A percentile compares a stretch with the other conserved stretches of the same genome.
Evolutionary conservation across 352 stramenopile genomes (phyloP).

Genomic region (Globisporangium emineosum): DNA sequence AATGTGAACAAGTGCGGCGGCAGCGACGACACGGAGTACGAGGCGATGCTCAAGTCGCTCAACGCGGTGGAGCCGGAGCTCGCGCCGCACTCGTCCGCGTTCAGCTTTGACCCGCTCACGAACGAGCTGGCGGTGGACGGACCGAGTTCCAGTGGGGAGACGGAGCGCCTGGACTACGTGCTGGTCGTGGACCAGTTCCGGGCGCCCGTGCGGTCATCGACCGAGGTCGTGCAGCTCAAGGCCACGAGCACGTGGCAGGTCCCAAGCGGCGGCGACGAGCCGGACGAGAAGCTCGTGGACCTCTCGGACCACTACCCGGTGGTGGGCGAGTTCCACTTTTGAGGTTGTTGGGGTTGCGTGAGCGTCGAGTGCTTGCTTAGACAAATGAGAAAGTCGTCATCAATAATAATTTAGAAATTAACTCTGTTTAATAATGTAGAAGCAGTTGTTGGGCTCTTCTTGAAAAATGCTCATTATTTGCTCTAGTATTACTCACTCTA

Average conservation of each 20-base stretch:
- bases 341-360: constrained; percentile 8
- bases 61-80: constrained; percentile 33
- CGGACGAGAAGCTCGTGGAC: constrained; percentile 41
- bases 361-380: background rate
- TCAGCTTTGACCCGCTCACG: constrained; percentile 63
- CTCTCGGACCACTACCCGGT: constrained; percentile 75
- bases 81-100: constrained; percentile 26
- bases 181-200: constrained; percentile 37
- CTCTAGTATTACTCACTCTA: constrained; percentile 5
- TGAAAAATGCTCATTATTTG: too few relatives aligned
- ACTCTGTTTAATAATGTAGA: too few relatives aligned
- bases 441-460: too few relatives aligned
- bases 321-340: constrained; percentile 53
- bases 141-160: constrained; percentile 52
- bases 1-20: constrained; percentile 48
- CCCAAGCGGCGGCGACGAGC: constrained; percentile 4
- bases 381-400: background rate
- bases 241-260: constrained; percentile 37
- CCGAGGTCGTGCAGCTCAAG: constrained; percentile 55
- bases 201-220: constrained; percentile 21
- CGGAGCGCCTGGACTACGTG: constrained; percentile 66
- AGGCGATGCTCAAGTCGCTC: constrained; percentile 44
- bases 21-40: constrained; percentile 30
- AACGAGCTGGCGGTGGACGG: constrained; percentile 58
- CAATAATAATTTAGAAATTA: constrained; percentile 1